phyloP scores from a whole-genome alignment of 805 yeast genomes.

The Yamadazyma olivae region DNA sequence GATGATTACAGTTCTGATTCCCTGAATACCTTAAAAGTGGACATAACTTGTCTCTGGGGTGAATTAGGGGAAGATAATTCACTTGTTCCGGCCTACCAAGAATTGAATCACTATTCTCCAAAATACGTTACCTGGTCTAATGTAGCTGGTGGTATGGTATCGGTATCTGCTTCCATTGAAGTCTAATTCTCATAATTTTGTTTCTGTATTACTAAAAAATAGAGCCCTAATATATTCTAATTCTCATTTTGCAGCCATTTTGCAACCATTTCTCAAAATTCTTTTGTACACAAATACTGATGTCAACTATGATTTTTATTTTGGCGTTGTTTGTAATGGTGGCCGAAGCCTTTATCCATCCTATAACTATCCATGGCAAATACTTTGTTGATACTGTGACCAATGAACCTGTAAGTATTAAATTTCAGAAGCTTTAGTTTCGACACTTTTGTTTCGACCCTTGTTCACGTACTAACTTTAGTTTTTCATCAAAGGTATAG shows the following conservation, averaged over 20 bases:
- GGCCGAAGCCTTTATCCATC: conserved; percentile 42
- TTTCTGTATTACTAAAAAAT: conserved; percentile 1
- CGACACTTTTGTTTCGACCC: conserved; percentile 17
- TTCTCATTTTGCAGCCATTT: not conserved
- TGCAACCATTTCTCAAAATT: not conserved
- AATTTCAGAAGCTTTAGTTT: not conserved
- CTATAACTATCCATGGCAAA: conserved; percentile 65
- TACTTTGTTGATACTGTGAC: conserved; percentile 77
- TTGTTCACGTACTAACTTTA: no score
- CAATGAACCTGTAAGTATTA: conserved; percentile 55
- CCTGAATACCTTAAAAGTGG: conserved; percentile 47
- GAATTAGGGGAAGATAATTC: conserved; percentile 47
- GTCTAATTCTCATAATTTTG: conserved; percentile 14
- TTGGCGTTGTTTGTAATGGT: not conserved
- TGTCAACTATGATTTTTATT: no score
- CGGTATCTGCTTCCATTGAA: conserved; percentile 48
- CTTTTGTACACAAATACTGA: no score
- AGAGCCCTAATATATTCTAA: no score
- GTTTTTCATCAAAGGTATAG: conserved; percentile 85
- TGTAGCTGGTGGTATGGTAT: conserved; percentile 63
- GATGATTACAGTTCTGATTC: conserved; percentile 25
- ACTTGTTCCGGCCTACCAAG: conserved; percentile 71
- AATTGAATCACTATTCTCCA: conserved; percentile 67
- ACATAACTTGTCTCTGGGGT: conserved; percentile 74
- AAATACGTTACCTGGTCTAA: conserved; percentile 63